Percentiles rank a stretch among this genome's conserved stretches.
These are phyloP conservation scores for Kentomonas sorsogonicus DNA, from an alignment of 208 protist genomes.

Conservation along the genomic window DNA sequence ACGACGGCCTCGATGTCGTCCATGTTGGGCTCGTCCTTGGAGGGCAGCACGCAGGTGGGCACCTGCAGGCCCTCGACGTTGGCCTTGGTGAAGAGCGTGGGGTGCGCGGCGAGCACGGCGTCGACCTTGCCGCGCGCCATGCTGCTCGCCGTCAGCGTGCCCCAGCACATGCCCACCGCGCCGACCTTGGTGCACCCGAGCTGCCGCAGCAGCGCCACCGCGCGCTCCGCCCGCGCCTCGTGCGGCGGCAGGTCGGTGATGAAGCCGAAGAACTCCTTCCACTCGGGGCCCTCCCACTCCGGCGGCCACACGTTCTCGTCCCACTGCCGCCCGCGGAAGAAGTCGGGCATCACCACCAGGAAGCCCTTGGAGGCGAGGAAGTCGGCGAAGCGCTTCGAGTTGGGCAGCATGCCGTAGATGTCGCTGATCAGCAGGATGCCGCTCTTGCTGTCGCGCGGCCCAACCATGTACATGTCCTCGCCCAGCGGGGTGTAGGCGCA, in stretches of 20 bases:
- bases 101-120: slow-evolving; percentile 30
- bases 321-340: slow-evolving; percentile 32
- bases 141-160: slow-evolving; percentile 20
- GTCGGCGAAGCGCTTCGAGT: slow-evolving; percentile 43
- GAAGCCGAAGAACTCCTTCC: slow-evolving; percentile 17
- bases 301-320: slow-evolving; percentile 23
- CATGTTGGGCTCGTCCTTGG: slow-evolving; percentile 40
- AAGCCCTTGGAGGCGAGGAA: slow-evolving; percentile 32
- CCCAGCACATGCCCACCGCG: slow-evolving; percentile 59
- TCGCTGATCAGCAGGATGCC: slow-evolving; percentile 46
- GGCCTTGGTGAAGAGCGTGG: slow-evolving; percentile 20
- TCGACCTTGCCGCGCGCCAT: slow-evolving; percentile 24
- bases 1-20: slow-evolving; percentile 31
- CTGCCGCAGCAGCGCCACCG: slow-evolving; percentile 27
- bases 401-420: slow-evolving; percentile 49
- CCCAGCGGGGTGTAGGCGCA: slow-evolving; percentile 17
- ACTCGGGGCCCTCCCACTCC: slow-evolving; percentile 25
- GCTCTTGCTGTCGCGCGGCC: slow-evolving; percentile 25
- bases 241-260: slow-evolving; percentile 20
- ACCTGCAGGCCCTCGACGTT: slow-evolving; percentile 14
- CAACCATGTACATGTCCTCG: slow-evolving; percentile 36
- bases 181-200: slow-evolving; percentile 39
- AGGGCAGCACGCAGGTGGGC: slow-evolving; percentile 35
- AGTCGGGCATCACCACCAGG: slow-evolving; percentile 60
- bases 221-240: slow-evolving; percentile 17